Base-by-base conservation (phyloP, 2,329 filamentous ascomycete genomes). In the Fonsecaea monophora region DNA sequence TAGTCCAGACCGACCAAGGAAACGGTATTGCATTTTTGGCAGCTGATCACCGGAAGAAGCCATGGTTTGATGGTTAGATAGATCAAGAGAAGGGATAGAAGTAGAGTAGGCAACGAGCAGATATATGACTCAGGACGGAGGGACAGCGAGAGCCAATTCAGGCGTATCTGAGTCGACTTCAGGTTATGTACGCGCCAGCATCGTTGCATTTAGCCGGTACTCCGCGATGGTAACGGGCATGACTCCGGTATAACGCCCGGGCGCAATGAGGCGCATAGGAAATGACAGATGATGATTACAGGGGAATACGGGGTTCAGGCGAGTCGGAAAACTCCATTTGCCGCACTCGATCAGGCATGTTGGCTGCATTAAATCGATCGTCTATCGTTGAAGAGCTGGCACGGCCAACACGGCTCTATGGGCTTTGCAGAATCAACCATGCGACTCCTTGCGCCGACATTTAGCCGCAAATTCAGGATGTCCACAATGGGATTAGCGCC, bases 1-100 rank as follows among this genome's bases (percentile, higher is more conserved):
- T 18, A 93, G 84, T 62, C 90, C 90, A 15, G 89, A 90, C 45
- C 85, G 85, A 74, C 90, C 90, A 7, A 92, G 83, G 78, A 87
- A 88, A 72, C 90, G 87, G 78, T 92, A 92, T 74, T 89, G 83
- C 90, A 91, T 92, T 68, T 81, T 78, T 3, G 80, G 78, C 8
- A 80, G 70, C 60, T 73, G 62, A 78, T 79, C 61, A n/a, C 54
- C 64, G 79, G 42, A 53, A 38, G 45, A 38, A 53, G 58, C 58
- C 58, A 53, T 60, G 42, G 42, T 21, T 18, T 48, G n/a, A 21
- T 25, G 25, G 2, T 25, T 7, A 3, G 15, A 21, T 48, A 21
- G 42, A 10, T 21, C 42, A 21, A 4, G 10, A 48, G 3, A 48
- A 18, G 42, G 9, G n/a, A 21, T n/a, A 48, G 7, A 18, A 9